phyloP scores from a whole-genome alignment of 495 filamentous ascomycete species.

The Monascus purpureus region DNA sequence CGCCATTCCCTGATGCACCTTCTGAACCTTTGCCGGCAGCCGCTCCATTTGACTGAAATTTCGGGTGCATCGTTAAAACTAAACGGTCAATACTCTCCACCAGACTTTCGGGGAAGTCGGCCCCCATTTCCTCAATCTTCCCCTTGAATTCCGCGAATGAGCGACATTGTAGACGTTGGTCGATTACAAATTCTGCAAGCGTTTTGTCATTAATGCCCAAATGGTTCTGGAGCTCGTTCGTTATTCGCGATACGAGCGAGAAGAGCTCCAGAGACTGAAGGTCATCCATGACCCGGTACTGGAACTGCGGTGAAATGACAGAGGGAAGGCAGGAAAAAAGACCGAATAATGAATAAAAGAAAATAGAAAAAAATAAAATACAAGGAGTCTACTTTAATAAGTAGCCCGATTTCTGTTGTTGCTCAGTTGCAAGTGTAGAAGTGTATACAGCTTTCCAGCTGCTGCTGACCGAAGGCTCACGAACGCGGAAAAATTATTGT shows the following conservation, averaged over 20 bases:
- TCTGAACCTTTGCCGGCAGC: slow-evolving; percentile 8
- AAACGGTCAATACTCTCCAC: slow-evolving; percentile 84
- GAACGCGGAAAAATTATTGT: too few species aligned
- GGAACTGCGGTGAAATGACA: background rate
- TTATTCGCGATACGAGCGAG: slow-evolving; percentile 88
- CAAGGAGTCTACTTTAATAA: too few species aligned
- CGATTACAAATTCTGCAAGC: slow-evolving; percentile 88
- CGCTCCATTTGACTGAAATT: slow-evolving; percentile 44
- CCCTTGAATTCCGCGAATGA: slow-evolving; percentile 55
- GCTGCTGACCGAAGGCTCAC: too few species aligned
- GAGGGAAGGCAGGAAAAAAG: too few species aligned
- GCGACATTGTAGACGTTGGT: slow-evolving; percentile 65
- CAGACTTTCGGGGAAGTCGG: slow-evolving; percentile 80
- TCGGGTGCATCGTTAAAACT: slow-evolving; percentile 80
- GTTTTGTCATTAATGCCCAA: slow-evolving; percentile 88
- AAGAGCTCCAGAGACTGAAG: slow-evolving; percentile 81
- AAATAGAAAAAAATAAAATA: too few species aligned
- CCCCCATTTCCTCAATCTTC: slow-evolving; percentile 57
- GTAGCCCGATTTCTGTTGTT: too few species aligned
- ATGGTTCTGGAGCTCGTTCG: slow-evolving; percentile 87
- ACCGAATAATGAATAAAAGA: too few species aligned
- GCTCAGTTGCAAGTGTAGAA: too few species aligned
- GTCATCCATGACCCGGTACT: slow-evolving; percentile 56
- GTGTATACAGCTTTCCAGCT: too few species aligned
- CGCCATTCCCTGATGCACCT: slow-evolving; percentile 8